phyloP scores from a whole-genome alignment of 805 yeast species.

The Teunomyces cretensis region DNA sequence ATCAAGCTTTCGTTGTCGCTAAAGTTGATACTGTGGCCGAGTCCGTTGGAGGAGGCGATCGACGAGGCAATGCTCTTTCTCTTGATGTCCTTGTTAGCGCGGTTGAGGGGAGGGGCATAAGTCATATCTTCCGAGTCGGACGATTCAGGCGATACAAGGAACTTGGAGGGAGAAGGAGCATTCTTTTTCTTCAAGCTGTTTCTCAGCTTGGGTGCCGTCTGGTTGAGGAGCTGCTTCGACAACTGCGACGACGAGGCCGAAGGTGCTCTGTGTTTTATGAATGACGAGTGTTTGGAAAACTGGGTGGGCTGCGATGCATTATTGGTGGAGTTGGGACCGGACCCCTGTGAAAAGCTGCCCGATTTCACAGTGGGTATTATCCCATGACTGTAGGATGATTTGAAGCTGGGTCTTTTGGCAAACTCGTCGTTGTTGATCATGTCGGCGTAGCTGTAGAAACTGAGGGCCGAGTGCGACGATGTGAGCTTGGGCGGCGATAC shows the following conservation, averaged over 20 bases:
- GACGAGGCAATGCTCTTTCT: constrained; percentile 5
- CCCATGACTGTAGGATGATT: constrained; percentile 37
- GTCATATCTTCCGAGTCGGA: constrained; percentile 14
- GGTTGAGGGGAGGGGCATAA: constrained; percentile 15
- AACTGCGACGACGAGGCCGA: constrained; percentile 18
- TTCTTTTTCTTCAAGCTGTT: background rate
- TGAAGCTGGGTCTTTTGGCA: constrained; percentile 60
- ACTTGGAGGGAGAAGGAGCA: background rate
- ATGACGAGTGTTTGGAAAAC: constrained; percentile 10
- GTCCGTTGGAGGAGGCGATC: background rate
- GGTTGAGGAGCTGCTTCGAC: constrained; percentile 20
- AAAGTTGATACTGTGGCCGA: constrained; percentile 4
- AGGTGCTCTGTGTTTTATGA: constrained; percentile 9
- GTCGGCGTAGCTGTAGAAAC: constrained; percentile 79
- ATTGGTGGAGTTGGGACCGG: background rate
- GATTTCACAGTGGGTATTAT: constrained; percentile 18
- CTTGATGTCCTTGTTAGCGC: background rate
- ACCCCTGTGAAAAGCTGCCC: constrained; percentile 2
- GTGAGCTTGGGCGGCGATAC: constrained; percentile 41
- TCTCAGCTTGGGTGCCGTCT: constrained; percentile 2
- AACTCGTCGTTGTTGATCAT: constrained; percentile 67
- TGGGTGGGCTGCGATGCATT: constrained; percentile 5
- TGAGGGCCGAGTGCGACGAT: constrained; percentile 36
- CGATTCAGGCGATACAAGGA: constrained; percentile 23
- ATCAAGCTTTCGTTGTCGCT: constrained; percentile 38